phyloP scores from a whole-genome alignment of 352 stramenopile species.

The Globisporangium orthogonon region DNA sequence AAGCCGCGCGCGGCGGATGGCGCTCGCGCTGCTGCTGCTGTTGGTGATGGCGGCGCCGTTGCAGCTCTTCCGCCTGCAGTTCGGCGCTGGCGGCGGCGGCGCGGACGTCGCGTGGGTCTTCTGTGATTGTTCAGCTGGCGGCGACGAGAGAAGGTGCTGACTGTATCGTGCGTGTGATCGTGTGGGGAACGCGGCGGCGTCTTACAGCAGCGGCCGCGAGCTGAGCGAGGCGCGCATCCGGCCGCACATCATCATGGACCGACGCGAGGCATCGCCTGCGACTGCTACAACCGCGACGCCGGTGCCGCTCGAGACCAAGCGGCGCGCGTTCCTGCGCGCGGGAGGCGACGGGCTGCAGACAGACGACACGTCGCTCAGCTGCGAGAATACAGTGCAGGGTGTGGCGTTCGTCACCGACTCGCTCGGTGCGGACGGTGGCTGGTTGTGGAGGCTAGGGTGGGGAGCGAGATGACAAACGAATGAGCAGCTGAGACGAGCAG shows the following conservation, averaged over 20 bases:
- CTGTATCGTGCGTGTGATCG: background rate
- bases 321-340: slow-evolving; percentile 39
- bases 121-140: no score
- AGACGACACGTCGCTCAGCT: slow-evolving; percentile 26
- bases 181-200: background rate
- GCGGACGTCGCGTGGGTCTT: slow-evolving; percentile 8
- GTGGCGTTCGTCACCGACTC: slow-evolving; percentile 44
- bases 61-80: slow-evolving; percentile 36
- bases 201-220: slow-evolving; percentile 12
- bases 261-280: slow-evolving; percentile 5
- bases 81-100: slow-evolving; percentile 13
- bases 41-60: slow-evolving; percentile 38
- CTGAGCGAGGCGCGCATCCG: slow-evolving; percentile 53
- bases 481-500: background rate
- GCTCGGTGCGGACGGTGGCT: slow-evolving; percentile 22
- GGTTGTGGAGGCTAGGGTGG: no score
- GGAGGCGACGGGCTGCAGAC: slow-evolving; percentile 37
- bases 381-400: slow-evolving; percentile 55
- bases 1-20: slow-evolving; percentile 29
- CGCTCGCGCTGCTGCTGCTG: slow-evolving; percentile 30
- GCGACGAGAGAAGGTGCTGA: background rate
- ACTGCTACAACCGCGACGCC: no score
- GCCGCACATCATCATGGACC: slow-evolving; percentile 58
- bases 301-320: slow-evolving; percentile 16
- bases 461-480: background rate